A percentile compares a stretch with the other conserved stretches of the same genome.
Evolutionary conservation across 805 yeast genomes (phyloP).

Genomic region (Starmerella bombicola): DNA sequence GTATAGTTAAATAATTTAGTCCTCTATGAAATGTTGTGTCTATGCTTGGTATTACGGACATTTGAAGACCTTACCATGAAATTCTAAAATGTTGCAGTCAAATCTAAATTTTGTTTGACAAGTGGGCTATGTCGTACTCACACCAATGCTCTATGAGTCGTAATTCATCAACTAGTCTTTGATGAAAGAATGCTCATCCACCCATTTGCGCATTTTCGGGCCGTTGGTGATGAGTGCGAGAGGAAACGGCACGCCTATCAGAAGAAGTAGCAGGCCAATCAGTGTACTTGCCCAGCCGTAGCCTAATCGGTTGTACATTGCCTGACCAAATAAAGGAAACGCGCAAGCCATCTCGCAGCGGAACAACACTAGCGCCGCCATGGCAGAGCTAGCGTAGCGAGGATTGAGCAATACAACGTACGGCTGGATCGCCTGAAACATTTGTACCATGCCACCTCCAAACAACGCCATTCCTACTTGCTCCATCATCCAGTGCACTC

Average conservation of each 20-base stretch:
- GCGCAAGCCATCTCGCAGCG: neutral
- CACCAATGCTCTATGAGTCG: no score
- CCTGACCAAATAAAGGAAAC: neutral
- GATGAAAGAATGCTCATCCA: neutral
- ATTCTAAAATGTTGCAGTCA: no score
- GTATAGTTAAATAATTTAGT: no score
- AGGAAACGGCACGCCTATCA: neutral
- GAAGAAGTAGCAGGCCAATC: neutral
- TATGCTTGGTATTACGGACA: no score
- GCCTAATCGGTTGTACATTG: neutral
- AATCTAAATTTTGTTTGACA: no score
- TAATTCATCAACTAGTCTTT: no score
- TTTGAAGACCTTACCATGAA: no score
- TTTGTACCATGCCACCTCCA: neutral
- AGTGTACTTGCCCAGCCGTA: neutral
- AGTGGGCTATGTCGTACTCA: no score
- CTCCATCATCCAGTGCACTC: slow-evolving; percentile 1
- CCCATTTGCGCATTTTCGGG: neutral
- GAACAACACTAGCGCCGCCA: neutral
- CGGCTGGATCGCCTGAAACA: slow-evolving; percentile 1
- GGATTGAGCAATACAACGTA: neutral
- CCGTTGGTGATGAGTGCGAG: neutral
- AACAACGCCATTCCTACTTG: neutral
- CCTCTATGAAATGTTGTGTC: no score
- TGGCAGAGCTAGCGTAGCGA: slow-evolving; percentile 1